Evolutionary conservation across 2,329 filamentous ascomycete species (phyloP).

Genomic region (Tolypocladium amazonense): DNA sequence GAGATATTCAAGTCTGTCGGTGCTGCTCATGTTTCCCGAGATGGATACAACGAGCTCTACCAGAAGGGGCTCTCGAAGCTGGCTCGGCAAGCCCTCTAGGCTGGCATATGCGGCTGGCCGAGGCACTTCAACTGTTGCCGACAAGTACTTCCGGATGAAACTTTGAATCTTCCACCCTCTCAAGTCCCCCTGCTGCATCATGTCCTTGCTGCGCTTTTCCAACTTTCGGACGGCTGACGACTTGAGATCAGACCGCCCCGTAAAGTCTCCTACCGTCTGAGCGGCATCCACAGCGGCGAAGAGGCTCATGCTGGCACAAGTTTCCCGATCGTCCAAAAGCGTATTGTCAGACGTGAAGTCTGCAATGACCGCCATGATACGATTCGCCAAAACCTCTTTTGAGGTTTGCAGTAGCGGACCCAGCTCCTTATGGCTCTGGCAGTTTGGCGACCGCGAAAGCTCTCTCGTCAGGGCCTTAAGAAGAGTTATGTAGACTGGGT

Average conservation of each 20-base stretch:
- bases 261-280: conserved; percentile 10
- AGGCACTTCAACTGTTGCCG: conserved; percentile 17
- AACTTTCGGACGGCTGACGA: conserved; percentile 21
- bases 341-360: conserved; percentile 20
- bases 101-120: conserved; percentile 22
- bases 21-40: conserved; percentile 18
- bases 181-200: conserved; percentile 23
- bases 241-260: conserved; percentile 13
- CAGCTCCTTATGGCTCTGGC: conserved; percentile 13
- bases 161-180: conserved; percentile 35
- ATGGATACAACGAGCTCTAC: conserved; percentile 19
- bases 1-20: conserved; percentile 26
- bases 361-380: conserved; percentile 13
- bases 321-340: conserved; percentile 12
- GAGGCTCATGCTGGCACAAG: conserved; percentile 14
- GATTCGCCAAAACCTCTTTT: conserved; percentile 15
- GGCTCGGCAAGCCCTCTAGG: conserved; percentile 15
- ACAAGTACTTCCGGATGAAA: conserved; percentile 29
- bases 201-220: conserved; percentile 21
- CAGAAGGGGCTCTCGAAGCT: conserved; percentile 20
- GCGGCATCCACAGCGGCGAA: conserved; percentile 23
- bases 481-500: conserved; percentile 22
- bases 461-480: conserved; percentile 22
- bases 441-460: conserved; percentile 15
- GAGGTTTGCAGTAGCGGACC: conserved; percentile 12